Evolutionary conservation across 1,284 basidiomycete genomes (phyloP).

Genomic region (Phlebopus sp.): DNA sequence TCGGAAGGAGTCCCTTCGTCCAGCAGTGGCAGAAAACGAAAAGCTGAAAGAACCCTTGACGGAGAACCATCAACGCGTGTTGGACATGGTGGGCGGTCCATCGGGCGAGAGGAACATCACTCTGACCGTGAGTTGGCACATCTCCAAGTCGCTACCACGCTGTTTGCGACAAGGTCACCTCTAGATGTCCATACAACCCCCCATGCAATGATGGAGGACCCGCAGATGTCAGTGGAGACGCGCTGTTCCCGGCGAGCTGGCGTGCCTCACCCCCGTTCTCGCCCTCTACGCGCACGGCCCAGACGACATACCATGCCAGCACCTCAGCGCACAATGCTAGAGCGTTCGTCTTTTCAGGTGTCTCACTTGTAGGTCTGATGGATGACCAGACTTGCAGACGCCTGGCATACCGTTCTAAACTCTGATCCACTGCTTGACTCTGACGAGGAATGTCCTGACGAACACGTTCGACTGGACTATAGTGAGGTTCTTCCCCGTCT

Average conservation of each 20-base stretch:
- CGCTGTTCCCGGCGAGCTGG: conserved; percentile 27
- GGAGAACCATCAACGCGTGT: conserved; percentile 12
- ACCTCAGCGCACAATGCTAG: conserved; percentile 39
- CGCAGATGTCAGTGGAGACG: conserved; percentile 25
- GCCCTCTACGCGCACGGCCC: conserved; percentile 22
- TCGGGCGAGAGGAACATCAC: conserved; percentile 22
- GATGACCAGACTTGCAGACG: conserved; percentile 57
- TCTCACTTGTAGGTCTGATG: conserved; percentile 42
- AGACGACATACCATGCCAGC: conserved; percentile 25
- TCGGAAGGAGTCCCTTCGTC: conserved; percentile 14
- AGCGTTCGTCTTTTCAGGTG: conserved; percentile 44
- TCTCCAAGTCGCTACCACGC: not conserved
- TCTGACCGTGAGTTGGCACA: conserved; percentile 27
- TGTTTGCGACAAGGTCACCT: conserved; percentile 11
- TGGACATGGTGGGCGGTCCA: conserved; percentile 16
- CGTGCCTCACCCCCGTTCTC: conserved; percentile 19
- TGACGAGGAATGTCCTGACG: conserved; percentile 65
- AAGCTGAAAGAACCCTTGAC: conserved; percentile 19
- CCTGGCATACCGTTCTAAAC: conserved; percentile 62
- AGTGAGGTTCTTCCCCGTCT: conserved; percentile 45
- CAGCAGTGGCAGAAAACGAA: conserved; percentile 28
- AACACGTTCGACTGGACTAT: conserved; percentile 62
- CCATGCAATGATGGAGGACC: conserved; percentile 16
- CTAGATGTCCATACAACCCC: conserved; percentile 24
- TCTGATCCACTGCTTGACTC: conserved; percentile 69